Percentiles rank a stretch among this genome's conserved stretches.
These are phyloP conservation scores for Ilyonectria robusta DNA, from an alignment of 2,329 filamentous ascomycete genomes.

Conservation along the genomic window DNA sequence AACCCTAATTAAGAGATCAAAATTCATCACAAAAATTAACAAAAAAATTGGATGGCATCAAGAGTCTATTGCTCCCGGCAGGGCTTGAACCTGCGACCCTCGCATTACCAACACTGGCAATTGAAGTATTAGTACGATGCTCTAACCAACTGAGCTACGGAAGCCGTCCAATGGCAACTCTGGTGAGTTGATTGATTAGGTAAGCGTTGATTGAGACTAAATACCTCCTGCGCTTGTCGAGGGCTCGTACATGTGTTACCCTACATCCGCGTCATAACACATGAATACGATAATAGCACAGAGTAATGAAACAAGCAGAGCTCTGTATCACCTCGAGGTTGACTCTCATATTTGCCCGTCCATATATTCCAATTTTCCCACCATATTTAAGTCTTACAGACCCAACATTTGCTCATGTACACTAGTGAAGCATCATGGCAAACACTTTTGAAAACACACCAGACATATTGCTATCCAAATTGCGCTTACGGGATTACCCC, in stretches of 20 bases:
- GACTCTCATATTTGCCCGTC: too few species aligned
- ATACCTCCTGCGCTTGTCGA: neutral
- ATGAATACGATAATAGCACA: too few species aligned
- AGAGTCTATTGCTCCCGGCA: conserved; percentile 33
- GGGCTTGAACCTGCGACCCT: conserved; percentile 47
- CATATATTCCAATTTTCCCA: too few species aligned
- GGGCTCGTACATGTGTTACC: too few species aligned
- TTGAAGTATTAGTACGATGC: conserved; percentile 43
- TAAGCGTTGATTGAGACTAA: conserved; percentile 1
- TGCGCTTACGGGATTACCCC: neutral
- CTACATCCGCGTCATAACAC: too few species aligned
- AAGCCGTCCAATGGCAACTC: conserved; percentile 36
- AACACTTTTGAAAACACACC: neutral
- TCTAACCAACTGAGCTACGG: conserved; percentile 48
- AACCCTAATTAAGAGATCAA: neutral
- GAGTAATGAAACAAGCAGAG: too few species aligned
- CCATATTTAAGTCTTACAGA: too few species aligned
- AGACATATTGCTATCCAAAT: neutral
- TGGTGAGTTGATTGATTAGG: conserved; percentile 9
- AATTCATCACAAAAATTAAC: conserved; percentile 2
- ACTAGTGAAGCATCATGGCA: too few species aligned
- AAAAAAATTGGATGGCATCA: conserved; percentile 35
- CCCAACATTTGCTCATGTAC: too few species aligned
- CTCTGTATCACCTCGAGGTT: too few species aligned
- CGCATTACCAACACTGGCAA: conserved; percentile 38